phyloP scores from a whole-genome alignment of 2,329 filamentous ascomycete genomes.

The Nemania sp. region DNA sequence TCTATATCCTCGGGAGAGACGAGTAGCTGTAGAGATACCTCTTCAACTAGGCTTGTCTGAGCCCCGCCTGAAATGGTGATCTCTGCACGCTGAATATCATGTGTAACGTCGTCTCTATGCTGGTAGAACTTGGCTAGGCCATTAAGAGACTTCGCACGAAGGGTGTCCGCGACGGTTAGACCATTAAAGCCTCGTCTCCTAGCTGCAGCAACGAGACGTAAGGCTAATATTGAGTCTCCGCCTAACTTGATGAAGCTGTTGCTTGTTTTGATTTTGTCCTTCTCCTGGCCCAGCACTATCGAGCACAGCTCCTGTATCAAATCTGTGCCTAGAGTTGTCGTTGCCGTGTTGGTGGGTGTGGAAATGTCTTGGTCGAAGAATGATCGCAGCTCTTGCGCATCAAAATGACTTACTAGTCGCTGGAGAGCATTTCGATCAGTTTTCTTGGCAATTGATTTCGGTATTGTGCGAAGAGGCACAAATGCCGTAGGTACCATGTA shows the following conservation, averaged over 20 bases:
- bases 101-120: neutral
- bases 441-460: slow-evolving; percentile 1
- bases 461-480: neutral
- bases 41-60: neutral
- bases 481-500: slow-evolving; percentile 11
- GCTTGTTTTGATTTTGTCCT: neutral
- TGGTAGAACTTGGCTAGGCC: neutral
- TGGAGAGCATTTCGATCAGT: neutral
- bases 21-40: neutral
- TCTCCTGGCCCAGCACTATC: neutral
- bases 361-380: slow-evolving; percentile 1
- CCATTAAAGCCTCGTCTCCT: neutral
- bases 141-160: neutral
- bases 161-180: neutral
- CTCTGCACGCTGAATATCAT: no score
- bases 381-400: slow-evolving; percentile 2
- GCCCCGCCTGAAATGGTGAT: no score
- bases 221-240: slow-evolving; percentile 1
- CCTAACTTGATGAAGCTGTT: slow-evolving; percentile 1
- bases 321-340: neutral
- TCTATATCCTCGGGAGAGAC: neutral
- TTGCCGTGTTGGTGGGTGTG: neutral
- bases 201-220: neutral
- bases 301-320: neutral
- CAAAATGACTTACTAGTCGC: neutral